Evolutionary conservation across 148 eudicot genomes (phyloP), one percentile per base, ranked within the genome.

Genomic region (Rhododendron ovatum): DNA sequence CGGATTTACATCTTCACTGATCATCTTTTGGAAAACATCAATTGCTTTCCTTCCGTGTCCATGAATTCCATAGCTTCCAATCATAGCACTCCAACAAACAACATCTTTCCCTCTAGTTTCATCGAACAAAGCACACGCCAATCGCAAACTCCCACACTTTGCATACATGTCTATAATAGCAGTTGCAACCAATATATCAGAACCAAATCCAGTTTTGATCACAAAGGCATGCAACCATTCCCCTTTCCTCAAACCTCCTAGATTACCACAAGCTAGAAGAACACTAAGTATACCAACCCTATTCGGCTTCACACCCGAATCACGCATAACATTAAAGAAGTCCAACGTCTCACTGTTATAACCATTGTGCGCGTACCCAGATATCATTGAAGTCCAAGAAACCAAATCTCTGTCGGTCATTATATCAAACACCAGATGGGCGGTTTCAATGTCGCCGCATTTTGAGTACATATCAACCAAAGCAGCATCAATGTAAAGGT

Each of bases 201-300:
- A 71, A 28, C 43, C 86, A 84, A 84, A 84, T 14, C 86, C 86
- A 74, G 86, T 73, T 74, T 84, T 84, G 28, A 73, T 73, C 7
- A 48, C 80, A 84, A 45, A 51, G n/a, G 28, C 15, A 73, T 84
- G 86, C 33, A 84, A 71, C 43, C 43, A 28, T 35, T 74, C 67
- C 12, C 86, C 86, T 84, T 84, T 84, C 39, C 86, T 84, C 2
- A 74, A 22, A 73, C 65, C 45, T 50, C 86, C 86, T 33, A 84
- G 86, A 35, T 84, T 84, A 30, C 80, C 67, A 74, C 86, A 84
- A 50, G 86, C 86, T 74, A 84, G 47, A 84, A 84, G 86, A 84
- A 33, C 86, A 84, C 86, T 73, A n/a, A 74, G 39, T 45, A 84
- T 51, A 30, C 65, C 61, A 7, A 84, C 86, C 80, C 86, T 84